Base-by-base conservation (phyloP, 129 eudicot species). In the Helichrysum umbraculigerum region DNA sequence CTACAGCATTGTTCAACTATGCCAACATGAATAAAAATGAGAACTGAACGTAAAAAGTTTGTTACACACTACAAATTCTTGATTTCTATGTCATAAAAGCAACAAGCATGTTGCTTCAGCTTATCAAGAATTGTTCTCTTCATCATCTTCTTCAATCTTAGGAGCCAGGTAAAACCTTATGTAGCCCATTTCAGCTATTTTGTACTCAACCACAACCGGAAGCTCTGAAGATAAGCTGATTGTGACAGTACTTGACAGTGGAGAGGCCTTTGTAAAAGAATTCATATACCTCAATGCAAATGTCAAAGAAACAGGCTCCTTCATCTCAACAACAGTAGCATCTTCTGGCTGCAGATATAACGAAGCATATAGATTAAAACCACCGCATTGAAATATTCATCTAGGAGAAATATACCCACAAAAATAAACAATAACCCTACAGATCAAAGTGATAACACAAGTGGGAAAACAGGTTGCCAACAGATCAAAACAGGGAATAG, bases 171-270 rank as follows among this genome's bases (percentile, higher is more conserved):
- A 91, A 81, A 88, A 93, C 83, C 98, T 81, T 60, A 93, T 83
- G 66, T 93, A 89, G 10, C 98, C 98, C 98, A 93, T 93, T 74
- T 93, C 98, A 28, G 98, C 98, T 54, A 93, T 88, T 83, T 93
- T 93, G 83, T 93, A 93, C 86, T 93, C 98, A 35, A 93, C 97
- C 21, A 91, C 98, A 60, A 93, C 98, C 0, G 98, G 98, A 63
- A 93, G 98, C 84, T 93, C 98, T 0, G 98, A 85, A 30, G 98
- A 91, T 81, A 93, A 78, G 83, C 98, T 88, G 42, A 93, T 84
- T 61, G 99, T 87, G 5, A 94, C 97, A 0, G 88, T 87, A 72
- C 68, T 87, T 1, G 99, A 94, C 58, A 93, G 67, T 0, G 98
- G 97, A 3, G 87, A 81, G 21, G 98, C 98, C 76, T 93, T 93